Base-by-base conservation (phyloP, 257 asterid species). In the Solanum habrochaites region DNA sequence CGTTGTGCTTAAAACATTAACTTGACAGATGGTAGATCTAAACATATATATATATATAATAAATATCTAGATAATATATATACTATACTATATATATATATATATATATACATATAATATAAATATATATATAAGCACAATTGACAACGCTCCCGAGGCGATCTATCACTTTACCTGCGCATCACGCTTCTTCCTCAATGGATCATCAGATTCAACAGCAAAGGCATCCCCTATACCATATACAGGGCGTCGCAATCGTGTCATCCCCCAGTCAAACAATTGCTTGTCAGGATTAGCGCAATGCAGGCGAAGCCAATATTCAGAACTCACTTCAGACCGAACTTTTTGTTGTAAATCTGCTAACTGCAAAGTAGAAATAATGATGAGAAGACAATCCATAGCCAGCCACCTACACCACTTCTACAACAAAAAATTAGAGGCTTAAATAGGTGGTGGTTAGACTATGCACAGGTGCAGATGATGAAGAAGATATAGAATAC, bases 251-350 rank as follows among this genome's bases (percentile, higher is more conserved):
- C 90, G 94, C 85, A 97, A 85, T 85, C 98, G 94, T 96, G 90
- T 95, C 99, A 96, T 97, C 83, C 99, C 99, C 99, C 98, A 97
- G 91, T 96, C 99, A 88, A 97, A 97, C 86, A 97, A 92, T 90
- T 96, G 99, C 90, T 93, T 95, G 72, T 95, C 99, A 42, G 99
- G 98, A 90, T 91, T 90, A 73, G 95, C 90, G 74, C 99, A 97
- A 84, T 91, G 94, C 91, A 91, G 91, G 40, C 98, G 98, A 88
- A 97, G 98, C 99, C 98, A 97, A 88, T 97, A 95, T 87, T 97
- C 99, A 47, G 96, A 91, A 90, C 93, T 93, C 90, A 97, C 99
- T 91, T 97, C 98, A 85, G 96, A 91, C 83, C 99, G 94, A 77
- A 96, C 97, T 90, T 95, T 95, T 69, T 86, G 88, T 90, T 97